Base-by-base conservation (phyloP, 495 filamentous ascomycete species). In the Umbilicaria muhlenbergii region DNA sequence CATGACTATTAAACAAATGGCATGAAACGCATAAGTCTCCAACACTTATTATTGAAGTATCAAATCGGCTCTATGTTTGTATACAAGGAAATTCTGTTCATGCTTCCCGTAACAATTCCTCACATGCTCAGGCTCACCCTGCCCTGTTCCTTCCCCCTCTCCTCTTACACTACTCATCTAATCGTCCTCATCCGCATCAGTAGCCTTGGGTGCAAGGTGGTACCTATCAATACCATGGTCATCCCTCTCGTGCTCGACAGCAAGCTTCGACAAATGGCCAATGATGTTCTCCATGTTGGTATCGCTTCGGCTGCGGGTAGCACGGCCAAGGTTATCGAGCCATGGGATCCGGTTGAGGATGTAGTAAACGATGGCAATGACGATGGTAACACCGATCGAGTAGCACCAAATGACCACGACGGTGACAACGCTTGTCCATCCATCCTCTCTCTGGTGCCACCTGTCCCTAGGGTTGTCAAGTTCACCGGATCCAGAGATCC, bases 241-340 rank as follows among this genome's bases (percentile, higher is more conserved):
- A 44, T 69, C 68, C 38, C 50, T 64, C 64, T 82, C 80, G 60
- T 81, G 80, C 61, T 81, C 75, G 44, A 86, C 61, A 42, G 81
- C 77, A 39, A 86, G 69, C 69, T 85, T 84, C 68, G 74, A 75
- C 37, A 87, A 66, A 59, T 80, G 77, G 35, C 68, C 71, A 56
- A 87, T 70, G 63, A 83, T 78, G 66, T 87, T 85, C 78, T 87
- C 82, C 63, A 86, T 80, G 58, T 78, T 67, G 56, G 79, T 81
- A 60, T 87, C 81, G 51, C 74, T 72, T 51, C 68, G 69, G 58
- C 69, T 77, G 58, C 82, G 75, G 69, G 77, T 80, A 74, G 81
- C 79, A 60, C 82, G 78, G 57, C 82, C 82, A 47, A 87, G 77
- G 64, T 84, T 79, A 67, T 83, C 74, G 42, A 86, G 71, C 62